Percentiles rank a stretch among this genome's conserved stretches.
These are phyloP conservation scores for Fraxinus paxiana DNA, from an alignment of 305 asterid genomes.

Conservation along the genomic window DNA sequence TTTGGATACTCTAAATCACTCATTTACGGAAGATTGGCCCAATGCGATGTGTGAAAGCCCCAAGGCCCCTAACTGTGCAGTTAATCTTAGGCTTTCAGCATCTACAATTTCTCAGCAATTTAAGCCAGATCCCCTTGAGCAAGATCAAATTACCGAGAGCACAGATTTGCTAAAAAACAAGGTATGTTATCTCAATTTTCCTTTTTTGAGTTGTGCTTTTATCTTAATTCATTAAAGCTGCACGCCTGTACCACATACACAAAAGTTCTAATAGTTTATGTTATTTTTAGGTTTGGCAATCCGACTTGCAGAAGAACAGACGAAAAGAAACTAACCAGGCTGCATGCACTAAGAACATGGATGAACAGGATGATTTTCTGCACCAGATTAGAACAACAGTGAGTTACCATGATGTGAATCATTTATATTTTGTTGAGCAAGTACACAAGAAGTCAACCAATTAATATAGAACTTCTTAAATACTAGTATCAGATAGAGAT, in stretches of 20 bases:
- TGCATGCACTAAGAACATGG: slow-evolving; percentile 31
- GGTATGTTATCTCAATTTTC: slow-evolving; percentile 33
- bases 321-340: slow-evolving; percentile 34
- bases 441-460: not conserved
- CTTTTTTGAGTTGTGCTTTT: not conserved
- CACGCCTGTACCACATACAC: not conserved
- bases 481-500: not conserved
- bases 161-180: slow-evolving; percentile 44
- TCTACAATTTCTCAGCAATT: slow-evolving; percentile 61
- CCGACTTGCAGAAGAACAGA: slow-evolving; percentile 35
- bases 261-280: not conserved
- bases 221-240: not conserved
- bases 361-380: slow-evolving; percentile 71
- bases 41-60: slow-evolving; percentile 28
- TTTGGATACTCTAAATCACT: slow-evolving; percentile 41
- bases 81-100: slow-evolving; percentile 38
- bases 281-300: slow-evolving; percentile 38
- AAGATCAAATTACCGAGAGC: slow-evolving; percentile 39
- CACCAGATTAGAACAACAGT: slow-evolving; percentile 87
- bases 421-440: not conserved
- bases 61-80: slow-evolving; percentile 29
- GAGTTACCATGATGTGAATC: slow-evolving; percentile 29
- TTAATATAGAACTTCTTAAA: not conserved
- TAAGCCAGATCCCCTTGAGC: slow-evolving; percentile 62
- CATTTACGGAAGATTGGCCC: slow-evolving; percentile 35